Conservation (phyloP, 106 monocot genomes). For the Posidonia australis region DNA sequence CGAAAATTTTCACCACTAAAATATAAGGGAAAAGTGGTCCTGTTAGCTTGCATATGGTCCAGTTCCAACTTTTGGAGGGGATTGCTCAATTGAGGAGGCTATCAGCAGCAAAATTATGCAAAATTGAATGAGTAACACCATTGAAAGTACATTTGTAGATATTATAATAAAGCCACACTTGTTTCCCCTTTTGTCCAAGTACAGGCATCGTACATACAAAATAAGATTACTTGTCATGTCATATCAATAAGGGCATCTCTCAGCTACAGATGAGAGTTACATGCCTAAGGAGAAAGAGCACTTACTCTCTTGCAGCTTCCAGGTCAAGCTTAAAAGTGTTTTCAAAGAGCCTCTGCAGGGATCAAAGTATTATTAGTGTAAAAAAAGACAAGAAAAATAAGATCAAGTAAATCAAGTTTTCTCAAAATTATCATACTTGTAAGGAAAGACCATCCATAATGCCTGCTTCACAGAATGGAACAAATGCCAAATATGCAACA, state of each 20-base stretch:
- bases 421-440: slow-evolving; percentile 39
- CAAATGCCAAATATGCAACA: slow-evolving; percentile 85
- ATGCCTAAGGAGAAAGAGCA: slow-evolving; percentile 1
- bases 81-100: too few relatives aligned
- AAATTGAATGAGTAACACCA: too few relatives aligned
- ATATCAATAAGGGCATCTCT: background rate
- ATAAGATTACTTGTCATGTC: too few relatives aligned
- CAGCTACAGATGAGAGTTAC: background rate
- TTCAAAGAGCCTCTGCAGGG: slow-evolving; percentile 76
- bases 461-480: slow-evolving; percentile 88
- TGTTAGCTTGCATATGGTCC: too few relatives aligned
- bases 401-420: background rate
- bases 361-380: background rate
- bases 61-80: too few relatives aligned
- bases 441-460: slow-evolving; percentile 76
- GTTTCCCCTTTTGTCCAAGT: too few relatives aligned
- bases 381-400: background rate
- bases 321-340: slow-evolving; percentile 90
- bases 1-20: too few relatives aligned
- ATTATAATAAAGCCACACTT: too few relatives aligned
- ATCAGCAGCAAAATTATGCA: too few relatives aligned
- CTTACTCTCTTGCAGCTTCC: slow-evolving; percentile 91
- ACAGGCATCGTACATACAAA: too few relatives aligned
- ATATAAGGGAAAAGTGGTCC: too few relatives aligned
- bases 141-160: too few relatives aligned